Conservation (phyloP, 345 rosid species). For the Syzygium aromaticum region DNA sequence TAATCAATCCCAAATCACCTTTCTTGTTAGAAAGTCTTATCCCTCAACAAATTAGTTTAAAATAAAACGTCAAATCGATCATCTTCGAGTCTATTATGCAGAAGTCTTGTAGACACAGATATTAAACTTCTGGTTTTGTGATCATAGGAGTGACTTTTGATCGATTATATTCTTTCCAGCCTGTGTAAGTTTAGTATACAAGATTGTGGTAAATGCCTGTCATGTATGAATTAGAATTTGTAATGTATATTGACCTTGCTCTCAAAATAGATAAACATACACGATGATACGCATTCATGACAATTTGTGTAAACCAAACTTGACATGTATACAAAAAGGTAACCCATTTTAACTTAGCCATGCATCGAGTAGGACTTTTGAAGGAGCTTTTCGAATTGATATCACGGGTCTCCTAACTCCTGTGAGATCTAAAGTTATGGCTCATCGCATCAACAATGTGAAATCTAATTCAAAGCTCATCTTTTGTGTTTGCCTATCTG, state of each 20-base stretch:
- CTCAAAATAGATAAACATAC: neutral
- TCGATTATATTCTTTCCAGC: neutral
- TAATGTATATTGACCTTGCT: neutral
- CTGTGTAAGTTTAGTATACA: neutral
- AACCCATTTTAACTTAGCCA: neutral
- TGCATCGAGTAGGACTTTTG: neutral
- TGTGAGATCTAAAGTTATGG: accelerated
- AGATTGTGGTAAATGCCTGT: neutral
- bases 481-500: neutral
- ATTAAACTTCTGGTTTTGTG: neutral
- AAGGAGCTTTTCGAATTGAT: neutral
- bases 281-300: neutral
- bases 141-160: neutral
- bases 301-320: neutral
- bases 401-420: neutral
- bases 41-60: neutral
- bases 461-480: neutral
- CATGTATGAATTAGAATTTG: neutral
- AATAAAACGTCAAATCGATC: neutral
- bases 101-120: neutral
- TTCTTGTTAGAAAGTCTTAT: neutral
- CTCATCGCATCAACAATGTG: neutral
- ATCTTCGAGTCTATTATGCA: neutral
- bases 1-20: neutral
- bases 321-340: neutral